Percentiles rank a stretch among this genome's conserved stretches.
Conservation (phyloP, 2,329 filamentous ascomycete species). For the Exophiala alcalophila region DNA sequence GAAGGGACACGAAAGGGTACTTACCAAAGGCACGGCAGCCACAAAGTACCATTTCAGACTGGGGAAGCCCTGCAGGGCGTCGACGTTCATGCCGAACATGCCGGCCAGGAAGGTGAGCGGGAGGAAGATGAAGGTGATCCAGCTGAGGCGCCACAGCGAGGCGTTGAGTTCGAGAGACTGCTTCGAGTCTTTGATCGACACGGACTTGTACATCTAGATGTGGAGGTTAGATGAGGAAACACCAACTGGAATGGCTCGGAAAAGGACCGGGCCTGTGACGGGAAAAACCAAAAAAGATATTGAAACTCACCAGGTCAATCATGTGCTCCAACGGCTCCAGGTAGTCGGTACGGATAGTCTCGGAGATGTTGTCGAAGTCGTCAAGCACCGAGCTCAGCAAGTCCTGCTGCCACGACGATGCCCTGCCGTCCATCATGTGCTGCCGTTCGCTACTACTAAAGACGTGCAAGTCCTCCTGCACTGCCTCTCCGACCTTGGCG, state of each 20-base stretch:
- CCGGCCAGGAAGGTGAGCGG: conserved; percentile 49
- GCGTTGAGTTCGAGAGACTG: conserved; percentile 21
- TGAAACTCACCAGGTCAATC: conserved; percentile 29
- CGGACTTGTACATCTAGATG: conserved; percentile 45
- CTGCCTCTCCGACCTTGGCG: conserved; percentile 38
- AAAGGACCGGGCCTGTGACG: too few species aligned
- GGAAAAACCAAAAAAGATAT: not conserved
- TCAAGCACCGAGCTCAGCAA: conserved; percentile 43
- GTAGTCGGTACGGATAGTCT: conserved; percentile 50
- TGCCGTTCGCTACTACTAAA: conserved; percentile 43
- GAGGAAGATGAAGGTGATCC: conserved; percentile 43
- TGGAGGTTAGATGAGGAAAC: not conserved
- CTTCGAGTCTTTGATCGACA: conserved; percentile 48
- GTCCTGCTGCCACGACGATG: conserved; percentile 9
- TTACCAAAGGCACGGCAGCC: conserved; percentile 40
- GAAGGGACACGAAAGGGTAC: not conserved
- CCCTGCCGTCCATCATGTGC: conserved; percentile 5
- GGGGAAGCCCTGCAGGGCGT: conserved; percentile 42
- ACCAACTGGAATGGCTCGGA: not conserved
- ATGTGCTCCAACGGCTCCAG: conserved; percentile 51
- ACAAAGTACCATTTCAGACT: conserved; percentile 53
- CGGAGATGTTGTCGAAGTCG: conserved; percentile 47
- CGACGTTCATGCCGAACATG: conserved; percentile 41
- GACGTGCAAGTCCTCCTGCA: conserved; percentile 44
- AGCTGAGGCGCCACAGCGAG: conserved; percentile 35